These are phyloP conservation scores for Mycena haematopus DNA, from an alignment of 768 basidiomycete species.

Conservation along the genomic window DNA sequence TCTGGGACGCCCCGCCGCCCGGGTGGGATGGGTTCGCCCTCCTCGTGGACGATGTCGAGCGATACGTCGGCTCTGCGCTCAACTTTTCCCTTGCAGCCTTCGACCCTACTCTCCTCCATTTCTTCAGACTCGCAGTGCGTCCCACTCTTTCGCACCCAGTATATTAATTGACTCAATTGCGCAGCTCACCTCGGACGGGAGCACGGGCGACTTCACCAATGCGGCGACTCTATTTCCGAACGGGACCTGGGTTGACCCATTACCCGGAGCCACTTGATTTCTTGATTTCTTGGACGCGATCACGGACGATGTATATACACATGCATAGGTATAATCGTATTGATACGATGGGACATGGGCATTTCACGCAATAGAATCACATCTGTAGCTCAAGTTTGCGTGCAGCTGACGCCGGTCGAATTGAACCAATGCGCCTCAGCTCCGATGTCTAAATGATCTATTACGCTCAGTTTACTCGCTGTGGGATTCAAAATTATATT, in stretches of 20 bases:
- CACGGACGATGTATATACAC: slow-evolving; percentile 21
- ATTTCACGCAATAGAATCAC: neutral
- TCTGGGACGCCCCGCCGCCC: slow-evolving; percentile 58
- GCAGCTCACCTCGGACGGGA: slow-evolving; percentile 55
- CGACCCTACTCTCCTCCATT: slow-evolving; percentile 67
- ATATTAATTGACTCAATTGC: slow-evolving; percentile 1
- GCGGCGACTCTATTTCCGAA: slow-evolving; percentile 79
- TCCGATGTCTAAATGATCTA: too few species aligned
- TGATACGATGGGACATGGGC: neutral
- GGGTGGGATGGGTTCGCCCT: slow-evolving; percentile 81
- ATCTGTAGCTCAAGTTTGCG: too few species aligned
- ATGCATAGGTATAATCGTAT: neutral
- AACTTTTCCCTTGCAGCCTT: slow-evolving; percentile 75
- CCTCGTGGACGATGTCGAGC: slow-evolving; percentile 86
- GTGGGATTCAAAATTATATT: slow-evolving; percentile 8
- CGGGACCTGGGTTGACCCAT: slow-evolving; percentile 81
- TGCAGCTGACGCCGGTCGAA: too few species aligned
- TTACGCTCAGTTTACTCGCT: too few species aligned
- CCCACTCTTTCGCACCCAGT: slow-evolving; percentile 4
- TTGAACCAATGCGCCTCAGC: too few species aligned
- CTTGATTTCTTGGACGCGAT: neutral
- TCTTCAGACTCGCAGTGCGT: slow-evolving; percentile 82
- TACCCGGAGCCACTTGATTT: slow-evolving; percentile 64
- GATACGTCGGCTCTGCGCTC: slow-evolving; percentile 71
- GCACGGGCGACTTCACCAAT: slow-evolving; percentile 79